A percentile compares a stretch with the other conserved stretches of the same genome.
phyloP scores from a whole-genome alignment of 2,329 filamentous ascomycete species.

The Hypoxylon sp. region DNA sequence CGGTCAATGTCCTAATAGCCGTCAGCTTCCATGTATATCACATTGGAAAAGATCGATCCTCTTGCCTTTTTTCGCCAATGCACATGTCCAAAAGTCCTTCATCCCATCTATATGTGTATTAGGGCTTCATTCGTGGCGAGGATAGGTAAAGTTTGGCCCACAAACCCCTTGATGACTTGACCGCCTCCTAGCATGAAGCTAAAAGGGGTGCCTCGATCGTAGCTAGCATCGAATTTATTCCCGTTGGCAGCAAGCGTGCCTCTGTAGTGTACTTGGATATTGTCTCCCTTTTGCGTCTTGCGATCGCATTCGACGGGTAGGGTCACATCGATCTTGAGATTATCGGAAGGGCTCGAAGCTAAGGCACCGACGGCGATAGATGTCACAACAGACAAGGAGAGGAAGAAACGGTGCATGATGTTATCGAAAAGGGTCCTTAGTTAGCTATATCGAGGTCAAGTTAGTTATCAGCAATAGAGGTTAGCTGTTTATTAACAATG shows the following conservation, averaged over 20 bases:
- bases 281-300: slow-evolving; percentile 83
- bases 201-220: slow-evolving; percentile 83
- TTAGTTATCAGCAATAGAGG: background rate
- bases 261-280: slow-evolving; percentile 88
- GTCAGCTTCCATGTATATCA: slow-evolving; percentile 16
- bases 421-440: background rate
- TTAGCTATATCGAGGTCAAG: background rate
- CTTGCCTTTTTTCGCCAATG: slow-evolving; percentile 86
- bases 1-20: slow-evolving; percentile 78
- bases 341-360: slow-evolving; percentile 61
- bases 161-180: slow-evolving; percentile 89
- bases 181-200: slow-evolving; percentile 83
- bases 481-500: background rate
- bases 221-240: slow-evolving; percentile 86
- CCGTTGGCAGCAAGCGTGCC: slow-evolving; percentile 83
- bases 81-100: slow-evolving; percentile 93
- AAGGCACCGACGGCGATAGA: slow-evolving; percentile 66
- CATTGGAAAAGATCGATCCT: slow-evolving; percentile 11
- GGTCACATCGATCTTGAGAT: slow-evolving; percentile 83
- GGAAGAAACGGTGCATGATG: slow-evolving; percentile 65
- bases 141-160: slow-evolving; percentile 41
- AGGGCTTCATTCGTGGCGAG: slow-evolving; percentile 28
- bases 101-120: slow-evolving; percentile 77
- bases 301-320: slow-evolving; percentile 82
- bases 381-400: slow-evolving; percentile 66